phyloP scores from a whole-genome alignment of 2,329 filamentous ascomycete genomes.

The Aspergillus thermomutatus region DNA sequence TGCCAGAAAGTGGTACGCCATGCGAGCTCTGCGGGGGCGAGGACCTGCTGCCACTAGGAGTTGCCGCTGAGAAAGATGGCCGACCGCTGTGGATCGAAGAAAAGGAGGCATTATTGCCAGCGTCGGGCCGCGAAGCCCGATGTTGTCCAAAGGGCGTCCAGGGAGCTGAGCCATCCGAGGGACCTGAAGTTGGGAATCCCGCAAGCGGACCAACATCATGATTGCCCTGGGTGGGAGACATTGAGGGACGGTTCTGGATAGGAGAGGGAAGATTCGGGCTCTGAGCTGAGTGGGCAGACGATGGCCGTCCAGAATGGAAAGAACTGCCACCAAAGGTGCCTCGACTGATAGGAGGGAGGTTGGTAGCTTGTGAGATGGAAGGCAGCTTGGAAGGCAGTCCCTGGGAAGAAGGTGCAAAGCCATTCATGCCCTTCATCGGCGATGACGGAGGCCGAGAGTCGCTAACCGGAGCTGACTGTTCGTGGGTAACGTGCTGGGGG shows the following conservation, averaged over 20 bases:
- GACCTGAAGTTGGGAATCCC: slow-evolving; percentile 36
- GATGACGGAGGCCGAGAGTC: slow-evolving; percentile 31
- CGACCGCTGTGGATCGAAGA: slow-evolving; percentile 29
- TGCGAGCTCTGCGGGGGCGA: slow-evolving; percentile 38
- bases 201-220: slow-evolving; percentile 46
- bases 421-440: slow-evolving; percentile 30
- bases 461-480: slow-evolving; percentile 20
- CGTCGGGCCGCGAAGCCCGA: slow-evolving; percentile 28
- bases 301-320: slow-evolving; percentile 37
- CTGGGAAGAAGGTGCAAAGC: slow-evolving; percentile 21
- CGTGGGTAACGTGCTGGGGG: slow-evolving; percentile 19
- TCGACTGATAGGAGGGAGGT: slow-evolving; percentile 25
- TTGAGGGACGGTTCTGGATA: slow-evolving; percentile 44
- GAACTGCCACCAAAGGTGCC: slow-evolving; percentile 19
- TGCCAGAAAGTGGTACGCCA: slow-evolving; percentile 38
- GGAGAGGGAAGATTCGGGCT: slow-evolving; percentile 35
- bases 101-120: slow-evolving; percentile 22
- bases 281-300: slow-evolving; percentile 40
- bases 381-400: slow-evolving; percentile 25
- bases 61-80: slow-evolving; percentile 32
- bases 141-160: slow-evolving; percentile 33
- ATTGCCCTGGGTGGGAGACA: slow-evolving; percentile 50
- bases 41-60: slow-evolving; percentile 30
- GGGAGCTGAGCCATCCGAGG: slow-evolving; percentile 27
- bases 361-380: slow-evolving; percentile 26